Evolutionary conservation across 2,329 filamentous ascomycete genomes (phyloP).

Genomic region (Cercospora zeae-maydis): DNA sequence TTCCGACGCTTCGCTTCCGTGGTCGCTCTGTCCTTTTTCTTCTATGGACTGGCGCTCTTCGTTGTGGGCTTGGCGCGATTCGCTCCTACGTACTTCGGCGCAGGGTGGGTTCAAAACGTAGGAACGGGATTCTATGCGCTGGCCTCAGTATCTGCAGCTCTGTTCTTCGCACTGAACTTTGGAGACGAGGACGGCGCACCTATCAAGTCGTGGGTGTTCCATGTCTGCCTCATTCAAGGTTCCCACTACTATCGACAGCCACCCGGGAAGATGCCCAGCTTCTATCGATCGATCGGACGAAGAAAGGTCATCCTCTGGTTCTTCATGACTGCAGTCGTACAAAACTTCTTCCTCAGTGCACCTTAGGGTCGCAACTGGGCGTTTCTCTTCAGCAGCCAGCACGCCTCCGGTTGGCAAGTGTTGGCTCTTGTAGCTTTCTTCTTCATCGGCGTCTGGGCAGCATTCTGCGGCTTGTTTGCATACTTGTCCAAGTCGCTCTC

Average conservation of each 20-base stretch:
- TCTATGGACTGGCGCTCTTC: slow-evolving; percentile 60
- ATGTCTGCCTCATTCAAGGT: slow-evolving; percentile 62
- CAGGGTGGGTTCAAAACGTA: slow-evolving; percentile 56
- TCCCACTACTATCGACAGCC: slow-evolving; percentile 63
- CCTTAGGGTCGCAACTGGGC: slow-evolving; percentile 65
- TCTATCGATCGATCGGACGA: slow-evolving; percentile 58
- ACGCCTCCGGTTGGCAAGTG: slow-evolving; percentile 55
- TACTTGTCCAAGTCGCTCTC: slow-evolving; percentile 56
- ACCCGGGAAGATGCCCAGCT: slow-evolving; percentile 60
- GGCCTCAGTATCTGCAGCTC: slow-evolving; percentile 58
- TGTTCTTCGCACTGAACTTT: slow-evolving; percentile 64
- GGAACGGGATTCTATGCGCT: slow-evolving; percentile 59
- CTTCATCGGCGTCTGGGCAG: slow-evolving; percentile 54
- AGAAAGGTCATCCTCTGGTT: slow-evolving; percentile 65
- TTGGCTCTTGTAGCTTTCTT: slow-evolving; percentile 53
- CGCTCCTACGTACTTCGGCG: slow-evolving; percentile 37
- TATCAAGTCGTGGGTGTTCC: slow-evolving; percentile 60
- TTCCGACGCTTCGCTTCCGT: slow-evolving; percentile 56
- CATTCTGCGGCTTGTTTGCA: slow-evolving; percentile 50
- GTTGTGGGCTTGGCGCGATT: slow-evolving; percentile 58
- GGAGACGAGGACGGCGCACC: slow-evolving; percentile 51
- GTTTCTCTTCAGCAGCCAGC: slow-evolving; percentile 56
- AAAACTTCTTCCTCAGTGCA: slow-evolving; percentile 63
- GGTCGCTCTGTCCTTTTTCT: slow-evolving; percentile 56
- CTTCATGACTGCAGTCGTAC: slow-evolving; percentile 59